Conservation (phyloP, 1,284 basidiomycete species). For the Taiwanofungus camphoratus region DNA sequence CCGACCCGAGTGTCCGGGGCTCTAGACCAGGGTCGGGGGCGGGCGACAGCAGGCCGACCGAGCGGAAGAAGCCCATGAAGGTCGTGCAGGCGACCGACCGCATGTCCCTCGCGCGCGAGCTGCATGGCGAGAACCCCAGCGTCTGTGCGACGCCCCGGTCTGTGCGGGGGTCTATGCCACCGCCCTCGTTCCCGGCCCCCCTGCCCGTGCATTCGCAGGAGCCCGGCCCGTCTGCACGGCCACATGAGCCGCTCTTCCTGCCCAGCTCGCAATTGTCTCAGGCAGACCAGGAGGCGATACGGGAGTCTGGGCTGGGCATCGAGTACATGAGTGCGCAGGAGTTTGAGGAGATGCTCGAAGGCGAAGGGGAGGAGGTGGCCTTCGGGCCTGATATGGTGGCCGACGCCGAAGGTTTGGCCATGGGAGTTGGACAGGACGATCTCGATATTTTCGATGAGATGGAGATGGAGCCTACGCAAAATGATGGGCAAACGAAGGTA, state of each 20-base stretch:
- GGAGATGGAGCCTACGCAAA: conserved; percentile 52
- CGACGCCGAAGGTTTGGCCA: conserved; percentile 10
- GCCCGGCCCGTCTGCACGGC: conserved; percentile 11
- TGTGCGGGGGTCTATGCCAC: conserved; percentile 22
- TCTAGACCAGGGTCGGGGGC: neutral
- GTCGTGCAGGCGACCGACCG: conserved; percentile 47
- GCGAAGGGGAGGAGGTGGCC: conserved; percentile 58
- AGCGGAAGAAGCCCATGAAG: conserved; percentile 45
- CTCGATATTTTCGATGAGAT: conserved; percentile 35
- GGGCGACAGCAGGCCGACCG: conserved; percentile 3
- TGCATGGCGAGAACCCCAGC: conserved; percentile 4
- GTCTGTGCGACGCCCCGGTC: conserved; percentile 3
- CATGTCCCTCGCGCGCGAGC: conserved; percentile 21
- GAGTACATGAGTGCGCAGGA: conserved; percentile 62
- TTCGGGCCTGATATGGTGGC: conserved; percentile 28
- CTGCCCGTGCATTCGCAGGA: conserved; percentile 15
- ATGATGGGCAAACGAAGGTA: conserved; percentile 30
- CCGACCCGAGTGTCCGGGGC: neutral
- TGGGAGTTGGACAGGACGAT: conserved; percentile 21
- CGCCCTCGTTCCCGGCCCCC: conserved; percentile 20
- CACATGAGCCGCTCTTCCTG: conserved; percentile 50
- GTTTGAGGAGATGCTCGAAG: conserved; percentile 57
- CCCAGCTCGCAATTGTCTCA: conserved; percentile 56
- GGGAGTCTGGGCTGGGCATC: conserved; percentile 54
- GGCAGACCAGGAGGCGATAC: conserved; percentile 43